These are phyloP conservation scores for Vanrija humicola DNA, from an alignment of 1,284 basidiomycete species.

Conservation along the genomic window DNA sequence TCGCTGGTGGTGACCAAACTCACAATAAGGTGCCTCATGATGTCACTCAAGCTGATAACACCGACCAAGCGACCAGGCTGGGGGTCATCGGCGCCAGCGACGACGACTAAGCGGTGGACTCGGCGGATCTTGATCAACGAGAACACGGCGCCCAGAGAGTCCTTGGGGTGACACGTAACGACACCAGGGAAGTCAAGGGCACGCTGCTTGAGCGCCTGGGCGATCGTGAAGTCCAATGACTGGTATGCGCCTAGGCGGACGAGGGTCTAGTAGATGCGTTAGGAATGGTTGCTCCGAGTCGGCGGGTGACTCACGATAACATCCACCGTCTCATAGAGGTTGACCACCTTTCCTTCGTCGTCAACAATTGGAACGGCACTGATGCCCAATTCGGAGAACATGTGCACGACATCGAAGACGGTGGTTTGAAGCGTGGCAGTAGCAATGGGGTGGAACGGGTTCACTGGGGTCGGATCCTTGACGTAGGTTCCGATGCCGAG, in stretches of 20 bases:
- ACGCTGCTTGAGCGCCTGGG: constrained; percentile 85
- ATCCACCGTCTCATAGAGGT: constrained; percentile 98
- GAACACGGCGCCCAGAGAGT: constrained; percentile 88
- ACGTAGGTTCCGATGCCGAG: constrained; percentile 94
- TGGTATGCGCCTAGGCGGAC: constrained; percentile 94
- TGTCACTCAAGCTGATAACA: constrained; percentile 86
- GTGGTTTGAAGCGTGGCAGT: constrained; percentile 88
- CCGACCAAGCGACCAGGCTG: constrained; percentile 69
- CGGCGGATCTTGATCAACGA: constrained; percentile 88
- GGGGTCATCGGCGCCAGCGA: constrained; percentile 55
- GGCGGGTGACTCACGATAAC: constrained; percentile 71
- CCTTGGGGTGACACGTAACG: constrained; percentile 88
- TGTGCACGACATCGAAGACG: constrained; percentile 97
- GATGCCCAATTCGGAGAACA: constrained; percentile 94
- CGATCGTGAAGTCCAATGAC: constrained; percentile 90
- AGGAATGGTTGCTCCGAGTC: neutral
- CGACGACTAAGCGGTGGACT: constrained; percentile 89
- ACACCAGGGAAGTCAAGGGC: constrained; percentile 93
- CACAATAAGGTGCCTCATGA: constrained; percentile 75
- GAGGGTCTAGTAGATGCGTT: constrained; percentile 61
- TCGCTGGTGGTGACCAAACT: too few species aligned
- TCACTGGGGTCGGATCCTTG: constrained; percentile 32
- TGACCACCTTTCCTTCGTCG: constrained; percentile 86
- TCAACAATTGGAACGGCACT: constrained; percentile 96
- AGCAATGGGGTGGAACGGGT: constrained; percentile 82